These are phyloP conservation scores for Pholiota microspora DNA, from an alignment of 768 basidiomycete species.

Conservation along the genomic window DNA sequence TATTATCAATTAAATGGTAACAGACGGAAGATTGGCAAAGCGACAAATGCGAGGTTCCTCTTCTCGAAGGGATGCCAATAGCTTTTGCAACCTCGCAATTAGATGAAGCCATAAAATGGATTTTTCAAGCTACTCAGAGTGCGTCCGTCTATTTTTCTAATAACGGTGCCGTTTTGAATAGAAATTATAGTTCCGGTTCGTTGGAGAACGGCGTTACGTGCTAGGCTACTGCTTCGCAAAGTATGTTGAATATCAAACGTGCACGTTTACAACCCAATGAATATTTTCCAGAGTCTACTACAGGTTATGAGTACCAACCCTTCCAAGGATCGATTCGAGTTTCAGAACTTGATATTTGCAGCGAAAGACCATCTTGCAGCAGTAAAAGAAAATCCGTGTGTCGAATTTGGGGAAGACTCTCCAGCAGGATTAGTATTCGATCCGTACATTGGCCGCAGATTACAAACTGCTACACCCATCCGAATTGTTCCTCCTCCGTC, in stretches of 20 bases:
- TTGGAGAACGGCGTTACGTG: constrained; percentile 51
- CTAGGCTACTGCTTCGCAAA: constrained; percentile 58
- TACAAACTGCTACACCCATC: constrained; percentile 68
- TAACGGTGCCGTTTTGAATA: neutral
- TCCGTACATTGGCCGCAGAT: constrained; percentile 60
- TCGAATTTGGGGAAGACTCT: constrained; percentile 41
- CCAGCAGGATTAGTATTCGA: constrained; percentile 59
- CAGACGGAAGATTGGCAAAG: constrained; percentile 89
- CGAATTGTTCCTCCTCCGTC: constrained; percentile 54
- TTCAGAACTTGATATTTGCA: constrained; percentile 33
- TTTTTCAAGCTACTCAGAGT: constrained; percentile 46
- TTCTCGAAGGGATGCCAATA: constrained; percentile 64
- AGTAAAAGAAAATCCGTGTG: constrained; percentile 35
- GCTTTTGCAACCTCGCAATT: constrained; percentile 50
- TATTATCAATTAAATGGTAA: constrained; percentile 16
- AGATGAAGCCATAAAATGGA: constrained; percentile 63
- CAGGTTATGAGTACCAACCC: constrained; percentile 46
- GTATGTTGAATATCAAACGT: constrained; percentile 27
- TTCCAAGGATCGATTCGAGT: constrained; percentile 32
- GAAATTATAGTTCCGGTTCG: constrained; percentile 35
- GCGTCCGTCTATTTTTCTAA: constrained; percentile 7
- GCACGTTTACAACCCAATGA: neutral
- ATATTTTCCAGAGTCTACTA: constrained; percentile 39
- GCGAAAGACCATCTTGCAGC: constrained; percentile 40
- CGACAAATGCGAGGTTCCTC: constrained; percentile 81